phyloP scores from a whole-genome alignment of 2,329 filamentous ascomycete genomes.

The Tympanopsis confertula region DNA sequence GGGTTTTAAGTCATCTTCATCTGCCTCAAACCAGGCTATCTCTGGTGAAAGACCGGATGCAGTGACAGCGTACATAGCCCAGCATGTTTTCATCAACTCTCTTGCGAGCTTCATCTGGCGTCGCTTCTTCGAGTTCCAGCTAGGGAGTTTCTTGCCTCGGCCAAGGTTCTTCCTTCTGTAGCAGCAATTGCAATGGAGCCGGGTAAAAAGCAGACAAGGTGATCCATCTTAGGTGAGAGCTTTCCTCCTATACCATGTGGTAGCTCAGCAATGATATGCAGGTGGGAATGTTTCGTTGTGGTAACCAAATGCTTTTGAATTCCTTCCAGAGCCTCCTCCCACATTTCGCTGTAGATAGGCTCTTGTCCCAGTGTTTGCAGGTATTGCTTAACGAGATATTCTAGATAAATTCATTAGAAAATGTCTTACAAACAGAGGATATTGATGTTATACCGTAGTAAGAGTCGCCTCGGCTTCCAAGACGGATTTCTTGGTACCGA shows the following conservation, averaged over 20 bases:
- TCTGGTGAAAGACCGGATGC: slow-evolving; percentile 60
- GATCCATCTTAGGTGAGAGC: slow-evolving; percentile 62
- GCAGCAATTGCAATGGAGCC: slow-evolving; percentile 61
- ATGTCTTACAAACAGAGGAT: too few relatives aligned
- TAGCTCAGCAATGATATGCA: slow-evolving; percentile 60
- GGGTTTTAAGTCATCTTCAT: slow-evolving; percentile 17
- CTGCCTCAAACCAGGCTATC: slow-evolving; percentile 57
- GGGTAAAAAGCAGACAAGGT: slow-evolving; percentile 67
- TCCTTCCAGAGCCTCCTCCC: slow-evolving; percentile 57
- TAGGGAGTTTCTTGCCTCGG: slow-evolving; percentile 42
- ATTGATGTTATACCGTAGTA: slow-evolving; percentile 41
- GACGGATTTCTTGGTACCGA: slow-evolving; percentile 53
- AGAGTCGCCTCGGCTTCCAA: slow-evolving; percentile 64
- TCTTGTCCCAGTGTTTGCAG: slow-evolving; percentile 59
- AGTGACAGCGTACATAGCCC: slow-evolving; percentile 62
- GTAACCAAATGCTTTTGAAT: slow-evolving; percentile 63
- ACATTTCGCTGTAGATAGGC: slow-evolving; percentile 59
- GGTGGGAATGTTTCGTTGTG: slow-evolving; percentile 48
- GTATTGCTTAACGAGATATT: slow-evolving; percentile 70
- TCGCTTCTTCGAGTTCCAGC: slow-evolving; percentile 53
- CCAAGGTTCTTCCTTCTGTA: slow-evolving; percentile 48
- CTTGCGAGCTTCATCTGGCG: slow-evolving; percentile 56
- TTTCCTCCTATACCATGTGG: slow-evolving; percentile 42
- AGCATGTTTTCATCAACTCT: slow-evolving; percentile 65
- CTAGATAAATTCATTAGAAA: background rate